Evolutionary conservation across 805 yeast genomes (phyloP), one percentile per base, ranked within the genome.

Genomic region (Lipomyces sp.): DNA sequence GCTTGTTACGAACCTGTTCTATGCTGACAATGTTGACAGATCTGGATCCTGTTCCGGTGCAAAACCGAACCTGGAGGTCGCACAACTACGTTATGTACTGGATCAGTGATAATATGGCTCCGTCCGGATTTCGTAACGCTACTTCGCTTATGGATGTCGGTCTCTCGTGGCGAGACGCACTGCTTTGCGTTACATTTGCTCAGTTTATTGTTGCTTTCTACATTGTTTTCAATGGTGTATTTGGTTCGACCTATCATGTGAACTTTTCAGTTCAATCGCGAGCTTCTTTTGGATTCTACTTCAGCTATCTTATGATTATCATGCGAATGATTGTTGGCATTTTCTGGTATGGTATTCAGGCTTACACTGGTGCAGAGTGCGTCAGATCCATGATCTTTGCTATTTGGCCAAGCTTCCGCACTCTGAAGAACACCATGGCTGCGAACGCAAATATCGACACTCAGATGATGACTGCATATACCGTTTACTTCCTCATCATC

Each of bases 401-500:
- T 1, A 81, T 89, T 36, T 89, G 85, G 71, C 87, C 77, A 22
- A 58, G 57, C 22, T 65, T 65, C 37, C 58, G 59, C 6, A 51
- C 65, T 31, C 57, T 64, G 51, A 61, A 51, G 18, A 77, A 87
- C 65, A 80, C 29, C 10, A 22, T 55, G 11, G 43, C 59, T 7
- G 46, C 6, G 29, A 32, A 43, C 13, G 48, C 41, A 8, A 35
- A 45, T 23, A 50, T 50, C 43, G 24, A 31, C 22, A 48, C 55
- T 5, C 84, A 82, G 65, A 79, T 79, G 46, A 83, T 86, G 67
- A 71, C 88, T 65, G 72, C 82, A 23, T 88, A 86, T 68, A 87
- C 89, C 70, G 69, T 89, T 45, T 89, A 84, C 68, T 88, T 95
- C 89, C 69, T 86, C 13, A 75, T 77, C 49, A 83, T 87, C 44